Conservation (phyloP, 495 filamentous ascomycete genomes). For the Venustampulla echinocandica region DNA sequence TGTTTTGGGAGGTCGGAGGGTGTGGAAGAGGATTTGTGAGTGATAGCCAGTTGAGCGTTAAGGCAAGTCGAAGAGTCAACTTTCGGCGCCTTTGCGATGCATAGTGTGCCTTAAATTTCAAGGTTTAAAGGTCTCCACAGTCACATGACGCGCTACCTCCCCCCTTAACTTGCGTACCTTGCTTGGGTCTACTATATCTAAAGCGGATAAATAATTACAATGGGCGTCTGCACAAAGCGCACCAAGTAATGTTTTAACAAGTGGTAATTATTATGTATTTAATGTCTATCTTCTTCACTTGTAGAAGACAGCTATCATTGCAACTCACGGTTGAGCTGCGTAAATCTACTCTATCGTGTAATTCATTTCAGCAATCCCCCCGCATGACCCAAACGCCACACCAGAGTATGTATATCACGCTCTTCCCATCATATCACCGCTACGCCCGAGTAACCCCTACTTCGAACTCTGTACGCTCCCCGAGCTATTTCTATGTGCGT, state of each 20-base stretch:
- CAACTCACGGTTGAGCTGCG: background rate
- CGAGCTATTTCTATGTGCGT: slow-evolving; percentile 16
- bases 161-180: too few species aligned
- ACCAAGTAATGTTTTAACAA: background rate
- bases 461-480: slow-evolving; percentile 17
- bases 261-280: slow-evolving; percentile 2
- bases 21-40: too few species aligned
- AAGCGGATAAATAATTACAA: too few species aligned
- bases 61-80: too few species aligned
- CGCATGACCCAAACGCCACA: background rate
- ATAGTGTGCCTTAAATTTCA: too few species aligned
- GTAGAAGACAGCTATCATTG: background rate
- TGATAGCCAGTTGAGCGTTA: too few species aligned
- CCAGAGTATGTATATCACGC: background rate
- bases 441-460: background rate
- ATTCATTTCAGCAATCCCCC: background rate
- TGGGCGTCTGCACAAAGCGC: background rate
- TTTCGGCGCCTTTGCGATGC: too few species aligned
- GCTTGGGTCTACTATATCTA: too few species aligned
- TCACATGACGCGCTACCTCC: too few species aligned
- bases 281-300: background rate
- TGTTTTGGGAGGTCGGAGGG: background rate
- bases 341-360: slow-evolving; percentile 1
- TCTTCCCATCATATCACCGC: background rate
- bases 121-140: too few species aligned